Evolutionary conservation across 306 rosid species (phyloP), one percentile per base, ranked within the genome.

Genomic region (Pterocarpus macrocarpus): DNA sequence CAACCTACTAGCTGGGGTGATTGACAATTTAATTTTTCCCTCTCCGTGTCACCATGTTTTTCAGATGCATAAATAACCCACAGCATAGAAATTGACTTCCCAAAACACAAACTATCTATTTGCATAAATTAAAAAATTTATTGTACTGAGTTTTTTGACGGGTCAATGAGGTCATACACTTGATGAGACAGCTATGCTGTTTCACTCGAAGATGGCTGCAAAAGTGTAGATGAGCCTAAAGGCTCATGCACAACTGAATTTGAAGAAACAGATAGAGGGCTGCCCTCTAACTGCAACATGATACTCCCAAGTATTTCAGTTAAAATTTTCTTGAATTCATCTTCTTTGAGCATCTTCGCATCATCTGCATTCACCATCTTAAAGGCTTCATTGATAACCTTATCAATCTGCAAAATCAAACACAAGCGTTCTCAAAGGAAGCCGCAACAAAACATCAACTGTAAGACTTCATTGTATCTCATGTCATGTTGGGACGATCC

Each of bases 211-310:
- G 89, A 9, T 71, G 95, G 91, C 84, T 88, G 90, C 88, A 89
- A 70, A 52, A 93, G 86, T n/a, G 94, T 72, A 30, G 99, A 71
- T 32, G 97, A 69, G 55, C 90, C 90, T 11, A 90, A 78, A 50
- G 98, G 97, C 85, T 96, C 97, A 57, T 93, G 99, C 79, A 96
- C 94, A 6, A 96, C 99, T 2, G 97, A 90, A 81, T 89, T 89
- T 52, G 99, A 86, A 78, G 94, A 90, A 77, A 93, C 86, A 11
- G 88, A 72, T 78, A 96, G 86, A 7, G 94, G 92, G 77, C 45
- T 88, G 33, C 90, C 92, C 81, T 94, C 97, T 81, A 96, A 80
- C 64, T 93, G 94, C 85, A 93, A 65, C 99, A 93, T 90, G 66
- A 92, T 84, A 30, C 87, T 73, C 72, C 87, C 97, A 36, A 93